phyloP scores from a whole-genome alignment of 2,329 filamentous ascomycete species.

The Cladosporium phlei region DNA sequence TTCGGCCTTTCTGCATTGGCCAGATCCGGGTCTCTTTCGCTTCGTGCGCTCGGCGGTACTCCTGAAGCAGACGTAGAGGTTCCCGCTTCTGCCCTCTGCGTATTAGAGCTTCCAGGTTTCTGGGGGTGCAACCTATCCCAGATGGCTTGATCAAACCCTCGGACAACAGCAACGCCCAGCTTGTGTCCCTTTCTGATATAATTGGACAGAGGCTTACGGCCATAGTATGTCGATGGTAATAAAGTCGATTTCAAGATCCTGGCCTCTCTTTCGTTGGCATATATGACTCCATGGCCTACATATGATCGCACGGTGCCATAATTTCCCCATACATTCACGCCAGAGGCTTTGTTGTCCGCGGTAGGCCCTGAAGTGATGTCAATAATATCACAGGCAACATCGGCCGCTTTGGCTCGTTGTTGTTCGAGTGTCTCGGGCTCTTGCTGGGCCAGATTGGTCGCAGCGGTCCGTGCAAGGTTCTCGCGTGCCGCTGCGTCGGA shows the following conservation, averaged over 20 bases:
- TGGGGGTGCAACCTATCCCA: slow-evolving; percentile 71
- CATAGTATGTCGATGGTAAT: slow-evolving; percentile 79
- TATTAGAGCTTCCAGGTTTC: slow-evolving; percentile 37
- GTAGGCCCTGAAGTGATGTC: slow-evolving; percentile 44
- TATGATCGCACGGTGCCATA: slow-evolving; percentile 54
- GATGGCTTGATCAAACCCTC: slow-evolving; percentile 73
- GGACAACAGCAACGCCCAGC: slow-evolving; percentile 80
- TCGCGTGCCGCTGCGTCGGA: slow-evolving; percentile 14
- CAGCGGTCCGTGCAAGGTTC: slow-evolving; percentile 22
- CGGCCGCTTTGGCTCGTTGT: slow-evolving; percentile 39
- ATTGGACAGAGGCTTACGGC: slow-evolving; percentile 72
- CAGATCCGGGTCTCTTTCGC: slow-evolving; percentile 53
- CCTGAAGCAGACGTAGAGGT: slow-evolving; percentile 43
- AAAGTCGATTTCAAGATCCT: slow-evolving; percentile 83
- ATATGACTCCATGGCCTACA: slow-evolving; percentile 76
- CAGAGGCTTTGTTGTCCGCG: slow-evolving; percentile 46
- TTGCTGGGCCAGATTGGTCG: slow-evolving; percentile 28
- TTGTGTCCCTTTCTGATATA: slow-evolving; percentile 74
- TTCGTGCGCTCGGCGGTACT: slow-evolving; percentile 34
- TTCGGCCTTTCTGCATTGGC: slow-evolving; percentile 61
- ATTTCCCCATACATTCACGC: slow-evolving; percentile 38
- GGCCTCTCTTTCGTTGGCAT: slow-evolving; percentile 69
- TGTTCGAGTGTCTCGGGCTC: slow-evolving; percentile 40
- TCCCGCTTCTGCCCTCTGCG: slow-evolving; percentile 41
- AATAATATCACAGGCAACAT: slow-evolving; percentile 44